Conservation (phyloP, 1,284 basidiomycete species). For the Irpex rosettiformis region DNA sequence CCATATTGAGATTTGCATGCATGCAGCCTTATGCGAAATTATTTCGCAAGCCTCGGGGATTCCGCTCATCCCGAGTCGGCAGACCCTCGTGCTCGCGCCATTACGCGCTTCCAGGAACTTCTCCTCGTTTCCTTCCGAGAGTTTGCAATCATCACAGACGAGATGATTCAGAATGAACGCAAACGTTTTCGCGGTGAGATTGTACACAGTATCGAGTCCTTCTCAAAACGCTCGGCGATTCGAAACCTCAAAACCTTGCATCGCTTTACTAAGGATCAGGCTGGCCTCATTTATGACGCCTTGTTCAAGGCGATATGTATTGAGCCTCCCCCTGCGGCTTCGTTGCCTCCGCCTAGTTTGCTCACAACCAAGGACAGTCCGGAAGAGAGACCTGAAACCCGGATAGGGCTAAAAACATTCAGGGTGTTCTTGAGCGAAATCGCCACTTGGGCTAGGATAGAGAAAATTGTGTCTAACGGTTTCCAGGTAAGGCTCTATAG, state of each 20-base stretch:
- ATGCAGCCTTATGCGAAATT: constrained; percentile 84
- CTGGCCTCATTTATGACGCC: constrained; percentile 88
- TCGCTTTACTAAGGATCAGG: constrained; percentile 86
- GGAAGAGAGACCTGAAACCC: constrained; percentile 83
- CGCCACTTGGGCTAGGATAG: constrained; percentile 94
- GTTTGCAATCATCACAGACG: constrained; percentile 95
- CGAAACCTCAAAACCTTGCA: constrained; percentile 85
- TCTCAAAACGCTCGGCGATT: constrained; percentile 92
- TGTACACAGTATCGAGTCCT: constrained; percentile 91
- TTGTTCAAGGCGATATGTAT: constrained; percentile 85
- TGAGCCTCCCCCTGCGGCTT: constrained; percentile 57
- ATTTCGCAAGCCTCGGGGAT: constrained; percentile 91
- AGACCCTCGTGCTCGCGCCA: constrained; percentile 85
- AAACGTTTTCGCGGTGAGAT: constrained; percentile 88
- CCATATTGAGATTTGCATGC: background rate
- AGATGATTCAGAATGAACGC: constrained; percentile 88
- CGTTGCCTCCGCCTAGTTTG: constrained; percentile 44
- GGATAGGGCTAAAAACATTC: constrained; percentile 88
- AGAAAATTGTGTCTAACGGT: constrained; percentile 89
- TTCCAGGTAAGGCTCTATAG: constrained; percentile 69
- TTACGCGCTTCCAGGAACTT: constrained; percentile 95
- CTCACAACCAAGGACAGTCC: constrained; percentile 52
- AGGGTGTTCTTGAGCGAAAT: constrained; percentile 89
- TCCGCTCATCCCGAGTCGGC: constrained; percentile 90
- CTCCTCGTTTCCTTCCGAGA: constrained; percentile 96